These are phyloP conservation scores for Boletellus ananas DNA, from an alignment of 768 basidiomycete species.

Conservation along the genomic window DNA sequence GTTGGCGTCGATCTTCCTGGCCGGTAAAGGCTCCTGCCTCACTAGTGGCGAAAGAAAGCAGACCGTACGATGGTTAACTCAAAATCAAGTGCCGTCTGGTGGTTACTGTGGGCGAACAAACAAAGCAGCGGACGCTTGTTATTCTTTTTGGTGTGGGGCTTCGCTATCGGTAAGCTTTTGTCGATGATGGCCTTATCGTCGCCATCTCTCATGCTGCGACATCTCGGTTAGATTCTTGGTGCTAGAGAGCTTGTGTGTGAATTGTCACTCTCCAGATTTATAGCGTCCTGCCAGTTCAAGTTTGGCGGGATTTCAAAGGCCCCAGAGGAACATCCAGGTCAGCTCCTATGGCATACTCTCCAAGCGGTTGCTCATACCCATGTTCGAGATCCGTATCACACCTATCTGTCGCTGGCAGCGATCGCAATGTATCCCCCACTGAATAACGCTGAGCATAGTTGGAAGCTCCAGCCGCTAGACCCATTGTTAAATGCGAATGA, in stretches of 20 bases:
- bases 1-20: constrained; percentile 67
- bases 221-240: constrained; percentile 59
- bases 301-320: constrained; percentile 88
- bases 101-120: constrained; percentile 88
- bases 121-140: constrained; percentile 90
- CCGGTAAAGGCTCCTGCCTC: constrained; percentile 24
- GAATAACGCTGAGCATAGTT: constrained; percentile 35
- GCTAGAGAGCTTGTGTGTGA: constrained; percentile 54
- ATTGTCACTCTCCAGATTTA: constrained; percentile 53
- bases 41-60: constrained; percentile 40
- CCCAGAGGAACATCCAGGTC: constrained; percentile 77
- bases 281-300: constrained; percentile 78
- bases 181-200: neutral
- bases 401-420: constrained; percentile 85
- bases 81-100: constrained; percentile 60
- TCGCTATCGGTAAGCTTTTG: constrained; percentile 57
- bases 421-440: constrained; percentile 61
- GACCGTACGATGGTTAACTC: constrained; percentile 74
- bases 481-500: constrained; percentile 66
- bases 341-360: neutral
- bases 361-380: constrained; percentile 7
- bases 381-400: constrained; percentile 85
- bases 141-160: constrained; percentile 94
- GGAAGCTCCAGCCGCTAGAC: constrained; percentile 61
- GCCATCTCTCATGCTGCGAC: neutral